A percentile compares a stretch with the other conserved stretches of the same genome.
Conservation (phyloP, 2,329 filamentous ascomycete genomes). For the Colletotrichum sp. region DNA sequence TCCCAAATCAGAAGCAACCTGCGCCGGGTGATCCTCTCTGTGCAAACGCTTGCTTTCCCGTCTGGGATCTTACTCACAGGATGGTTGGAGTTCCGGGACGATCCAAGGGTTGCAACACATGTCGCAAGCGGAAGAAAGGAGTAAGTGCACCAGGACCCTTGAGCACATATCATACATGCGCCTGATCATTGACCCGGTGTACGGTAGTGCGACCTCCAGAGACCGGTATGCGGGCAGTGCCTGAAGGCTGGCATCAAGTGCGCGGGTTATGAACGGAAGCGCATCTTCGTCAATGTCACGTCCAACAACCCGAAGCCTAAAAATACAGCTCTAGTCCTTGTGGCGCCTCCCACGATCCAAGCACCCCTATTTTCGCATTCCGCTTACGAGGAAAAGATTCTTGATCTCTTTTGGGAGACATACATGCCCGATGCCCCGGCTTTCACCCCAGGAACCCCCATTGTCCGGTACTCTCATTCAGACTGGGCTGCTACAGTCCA, state of each 20-base stretch:
- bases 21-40: neutral
- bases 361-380: constrained; percentile 6
- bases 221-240: constrained; percentile 24
- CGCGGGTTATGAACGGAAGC: constrained; percentile 21
- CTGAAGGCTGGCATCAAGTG: constrained; percentile 19
- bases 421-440: constrained; percentile 17
- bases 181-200: neutral
- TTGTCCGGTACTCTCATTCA: constrained; percentile 3
- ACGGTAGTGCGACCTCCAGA: constrained; percentile 23
- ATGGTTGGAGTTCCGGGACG: constrained; percentile 26
- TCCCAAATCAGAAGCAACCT: constrained; percentile 3
- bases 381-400: constrained; percentile 16
- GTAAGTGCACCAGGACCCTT: constrained; percentile 4
- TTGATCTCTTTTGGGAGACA: constrained; percentile 22
- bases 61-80: neutral
- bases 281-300: constrained; percentile 23
- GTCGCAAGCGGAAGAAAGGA: constrained; percentile 24
- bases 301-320: neutral
- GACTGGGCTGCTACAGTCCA: constrained; percentile 26
- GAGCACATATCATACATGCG: neutral
- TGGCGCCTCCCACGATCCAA: neutral
- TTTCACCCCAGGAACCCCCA: neutral
- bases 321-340: neutral
- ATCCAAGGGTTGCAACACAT: constrained; percentile 25
- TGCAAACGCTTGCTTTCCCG: neutral